Evolutionary conservation across 164 flowering plant species (phyloP), one percentile per base, ranked within the genome.

Genomic region (Chimonanthus praecox): DNA sequence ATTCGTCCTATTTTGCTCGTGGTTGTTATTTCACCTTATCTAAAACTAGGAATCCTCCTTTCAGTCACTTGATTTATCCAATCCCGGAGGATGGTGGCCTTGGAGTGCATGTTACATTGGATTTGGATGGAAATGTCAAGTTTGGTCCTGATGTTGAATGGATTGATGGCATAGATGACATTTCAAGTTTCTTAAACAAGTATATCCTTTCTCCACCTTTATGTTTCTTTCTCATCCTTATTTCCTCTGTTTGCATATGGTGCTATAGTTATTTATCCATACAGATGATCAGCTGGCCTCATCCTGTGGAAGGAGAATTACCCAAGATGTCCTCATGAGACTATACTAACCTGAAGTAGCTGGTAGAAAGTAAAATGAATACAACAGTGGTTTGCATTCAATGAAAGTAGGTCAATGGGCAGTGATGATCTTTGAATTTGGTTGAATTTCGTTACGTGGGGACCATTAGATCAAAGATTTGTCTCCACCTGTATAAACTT

Each of bases 101-200:
- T 68, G 99, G 99, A 49, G 97, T 94, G 54, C 99, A 92, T 82
- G 94, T 92, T 64, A 92, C 97, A 6, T 73, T 94, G 77, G 96
- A 94, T 82, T 81, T 94, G 78, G 80, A 84, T 81, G 92, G 94
- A 67, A 90, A 85, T 67, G 84, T 90, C 69, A 92, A 84, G 80
- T 94, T 94, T 83, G 99, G 99, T 16, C 97, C 99, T 11, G 91
- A 94, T 84, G 97, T 94, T 69, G 97, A 94, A 78, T 94, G 99
- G 99, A 86, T 94, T 10, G 76, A 82, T 77, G 85, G 78, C 11
- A 45, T 85, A 1, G 93, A 87, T 83, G 93, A 89, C 64, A 68
- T 78, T 33, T 84, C 93, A 62, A 84, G 83, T 85, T 87, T 94
- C 80, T 83, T 92, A 76, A 92, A 91, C 79, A 91, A 81, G 93